Percentiles rank a stretch among this genome's conserved stretches.
Evolutionary conservation across 2,329 filamentous ascomycete species (phyloP).

Genomic region (Rhinocladiella mackenziei): DNA sequence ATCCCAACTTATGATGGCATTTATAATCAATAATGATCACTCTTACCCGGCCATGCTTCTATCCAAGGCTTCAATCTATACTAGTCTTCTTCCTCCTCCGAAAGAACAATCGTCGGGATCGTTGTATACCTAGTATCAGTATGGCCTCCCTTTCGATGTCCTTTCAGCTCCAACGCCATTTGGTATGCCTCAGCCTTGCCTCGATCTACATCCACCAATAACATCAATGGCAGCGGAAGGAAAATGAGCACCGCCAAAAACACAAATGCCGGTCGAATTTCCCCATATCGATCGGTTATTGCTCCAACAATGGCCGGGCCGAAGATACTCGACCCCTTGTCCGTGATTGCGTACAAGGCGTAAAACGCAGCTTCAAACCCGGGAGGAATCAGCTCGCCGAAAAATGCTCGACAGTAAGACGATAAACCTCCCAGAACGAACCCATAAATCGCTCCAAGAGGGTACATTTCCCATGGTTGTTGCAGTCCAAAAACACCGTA

Average conservation of each 20-base stretch:
- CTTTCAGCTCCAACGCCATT: conserved; percentile 54
- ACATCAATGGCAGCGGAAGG: conserved; percentile 77
- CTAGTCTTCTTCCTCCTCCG: conserved; percentile 28
- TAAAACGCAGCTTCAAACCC: conserved; percentile 96
- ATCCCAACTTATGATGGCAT: no score
- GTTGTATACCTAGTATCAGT: conserved; percentile 14
- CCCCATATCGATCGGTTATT: conserved; percentile 79
- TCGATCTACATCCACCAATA: conserved; percentile 76
- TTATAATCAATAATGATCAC: no score
- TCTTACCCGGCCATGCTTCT: neutral
- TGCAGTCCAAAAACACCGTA: conserved; percentile 82
- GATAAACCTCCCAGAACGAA: conserved; percentile 90
- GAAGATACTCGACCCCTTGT: conserved; percentile 92
- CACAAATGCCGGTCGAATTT: conserved; percentile 83
- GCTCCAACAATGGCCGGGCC: conserved; percentile 89
- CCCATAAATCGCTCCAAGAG: conserved; percentile 83
- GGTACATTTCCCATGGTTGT: conserved; percentile 95
- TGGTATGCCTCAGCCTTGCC: conserved; percentile 65
- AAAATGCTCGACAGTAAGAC: conserved; percentile 87
- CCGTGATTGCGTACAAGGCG: conserved; percentile 92
- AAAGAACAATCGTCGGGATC: conserved; percentile 24
- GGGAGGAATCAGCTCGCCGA: conserved; percentile 87
- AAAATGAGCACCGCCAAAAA: conserved; percentile 84
- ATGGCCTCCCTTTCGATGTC: conserved; percentile 16
- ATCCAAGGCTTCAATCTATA: no score